Base-by-base conservation (phyloP, 176 grass and related monocot species). In the Oryza meyeriana region DNA sequence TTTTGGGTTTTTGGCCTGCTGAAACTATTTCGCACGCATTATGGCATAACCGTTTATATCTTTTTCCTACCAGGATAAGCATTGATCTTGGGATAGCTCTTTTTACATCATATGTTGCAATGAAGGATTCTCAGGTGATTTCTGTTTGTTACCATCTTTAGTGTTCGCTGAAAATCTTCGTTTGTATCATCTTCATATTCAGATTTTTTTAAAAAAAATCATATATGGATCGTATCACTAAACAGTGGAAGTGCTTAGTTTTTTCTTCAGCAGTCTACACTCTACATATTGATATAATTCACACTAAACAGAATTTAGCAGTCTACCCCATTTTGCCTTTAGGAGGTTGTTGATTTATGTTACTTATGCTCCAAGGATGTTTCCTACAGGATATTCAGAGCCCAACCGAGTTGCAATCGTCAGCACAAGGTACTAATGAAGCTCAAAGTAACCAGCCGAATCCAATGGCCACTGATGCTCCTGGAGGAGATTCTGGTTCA, bases 341-440 rank as follows among this genome's bases (percentile, higher is more conserved):
- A 45, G 59, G 64, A 33, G 32, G 24, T 38, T 26, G 50, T 55
- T 71, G 24, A 63, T 50, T 63, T 52, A 33, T 69, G 44, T 78
- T 82, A 61, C 66, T 79, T 82, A 77, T 26, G 33, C 24, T 62
- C 74, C 78, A 78, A n/a, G 36, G 26, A 69, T 8, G 58, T 83
- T 83, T 65, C 59, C 27, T 40, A 87, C 87, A 99, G 91, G 89
- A 96, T 88, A 90, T 90, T 89, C 91, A 92, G 78, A 88, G 83
- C 86, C 88, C 73, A 5, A 88, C 85, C 83, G 97, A 96, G 58
- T 79, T 89, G 85, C 79, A 91, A 58, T 72, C 87, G 10, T 81
- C 86, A 71, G 85, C 72, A 34, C 93, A 95, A 88, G 79, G 81
- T 80, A 86, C 88, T 73, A 85, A 85, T 85, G 96, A 95, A 93